Evolutionary conservation across 1,284 basidiomycete genomes (phyloP), one percentile per base, ranked within the genome.

Genomic region (Microbotryum intermedium): DNA sequence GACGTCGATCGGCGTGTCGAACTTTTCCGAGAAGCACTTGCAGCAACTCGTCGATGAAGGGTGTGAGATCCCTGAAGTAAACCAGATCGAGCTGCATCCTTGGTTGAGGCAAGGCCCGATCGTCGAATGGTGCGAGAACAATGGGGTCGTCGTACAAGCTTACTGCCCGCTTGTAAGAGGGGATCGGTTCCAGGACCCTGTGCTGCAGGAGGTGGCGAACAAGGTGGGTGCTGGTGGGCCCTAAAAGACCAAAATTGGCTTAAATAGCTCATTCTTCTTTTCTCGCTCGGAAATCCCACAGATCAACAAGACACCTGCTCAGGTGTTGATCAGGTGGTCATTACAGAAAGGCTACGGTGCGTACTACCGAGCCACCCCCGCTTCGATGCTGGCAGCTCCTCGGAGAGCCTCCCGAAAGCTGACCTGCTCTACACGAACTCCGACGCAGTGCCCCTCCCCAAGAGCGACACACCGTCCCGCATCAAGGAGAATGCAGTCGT

Each of bases 251-350:
- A 21, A 26, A 26, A 23, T 47, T 18, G 43, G 28, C 18, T 23
- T 26, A 47, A 64, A 47, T 26, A 21, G 42, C 20, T 65, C 49
- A 64, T 55, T 25, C 29, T 9, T 51, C 16, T 23, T 11, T 3
- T 39, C 18, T 39, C 34, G 34, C 18, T 39, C 10, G 18, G n/a
- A n/a, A n/a, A n/a, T n/a, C 21, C 48, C 39, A 39, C 82, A 84
- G 76, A 82, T 86, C 69, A 72, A 73, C 39, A 87, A 84, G 70
- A 75, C 79, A 18, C 79, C 82, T 16, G 84, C 85, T 2, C 89
- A 90, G 69, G 79, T 92, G 52, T 78, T 91, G 30, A 75, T 91
- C 60, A 80, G 89, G 16, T 91, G 88, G 88, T 88, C 85, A 51
- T 75, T 91, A 50, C 89, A 91, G 72, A 83, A 83, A 71, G 86